A percentile compares a stretch with the other conserved stretches of the same genome.
phyloP scores from a whole-genome alignment of 1,284 basidiomycete genomes.

The Stereum hirsutum region DNA sequence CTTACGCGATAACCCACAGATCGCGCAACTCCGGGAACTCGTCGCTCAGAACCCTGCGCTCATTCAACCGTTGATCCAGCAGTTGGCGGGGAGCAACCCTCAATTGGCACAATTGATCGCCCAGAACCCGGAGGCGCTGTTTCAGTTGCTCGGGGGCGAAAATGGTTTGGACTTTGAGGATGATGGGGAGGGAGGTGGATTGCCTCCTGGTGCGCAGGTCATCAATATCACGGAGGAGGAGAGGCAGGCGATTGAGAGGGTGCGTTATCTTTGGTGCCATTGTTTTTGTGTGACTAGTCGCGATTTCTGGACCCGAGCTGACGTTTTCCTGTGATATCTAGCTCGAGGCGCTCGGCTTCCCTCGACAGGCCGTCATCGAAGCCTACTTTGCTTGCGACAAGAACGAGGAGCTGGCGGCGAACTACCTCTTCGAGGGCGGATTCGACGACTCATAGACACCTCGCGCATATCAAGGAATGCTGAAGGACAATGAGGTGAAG shows the following conservation, averaged over 20 bases:
- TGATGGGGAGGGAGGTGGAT: conserved; percentile 36
- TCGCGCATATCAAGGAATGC: no score
- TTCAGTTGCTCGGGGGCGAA: conserved; percentile 48
- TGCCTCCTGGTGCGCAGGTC: conserved; percentile 58
- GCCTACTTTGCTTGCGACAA: conserved; percentile 92
- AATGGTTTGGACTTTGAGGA: conserved; percentile 31
- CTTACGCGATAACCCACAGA: conserved; percentile 52
- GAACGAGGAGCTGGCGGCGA: conserved; percentile 92
- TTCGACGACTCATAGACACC: conserved; percentile 64
- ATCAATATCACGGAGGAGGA: conserved; percentile 81
- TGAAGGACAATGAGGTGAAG: no score
- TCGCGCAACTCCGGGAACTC: conserved; percentile 62
- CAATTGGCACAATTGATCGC: conserved; percentile 58
- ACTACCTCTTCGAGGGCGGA: conserved; percentile 75
- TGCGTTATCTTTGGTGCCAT: conserved; percentile 27
- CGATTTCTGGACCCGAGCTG: no score
- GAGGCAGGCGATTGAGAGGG: conserved; percentile 77
- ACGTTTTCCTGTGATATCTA: conserved; percentile 28
- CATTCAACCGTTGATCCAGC: conserved; percentile 77
- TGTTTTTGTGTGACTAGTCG: no score
- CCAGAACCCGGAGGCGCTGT: conserved; percentile 63
- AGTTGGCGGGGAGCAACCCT: conserved; percentile 71
- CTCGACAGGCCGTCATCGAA: conserved; percentile 68
- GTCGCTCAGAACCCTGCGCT: conserved; percentile 71
- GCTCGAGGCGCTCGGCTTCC: conserved; percentile 83